These are phyloP conservation scores for Curvularia lunata DNA, from an alignment of 2,329 filamentous ascomycete genomes.

Conservation along the genomic window DNA sequence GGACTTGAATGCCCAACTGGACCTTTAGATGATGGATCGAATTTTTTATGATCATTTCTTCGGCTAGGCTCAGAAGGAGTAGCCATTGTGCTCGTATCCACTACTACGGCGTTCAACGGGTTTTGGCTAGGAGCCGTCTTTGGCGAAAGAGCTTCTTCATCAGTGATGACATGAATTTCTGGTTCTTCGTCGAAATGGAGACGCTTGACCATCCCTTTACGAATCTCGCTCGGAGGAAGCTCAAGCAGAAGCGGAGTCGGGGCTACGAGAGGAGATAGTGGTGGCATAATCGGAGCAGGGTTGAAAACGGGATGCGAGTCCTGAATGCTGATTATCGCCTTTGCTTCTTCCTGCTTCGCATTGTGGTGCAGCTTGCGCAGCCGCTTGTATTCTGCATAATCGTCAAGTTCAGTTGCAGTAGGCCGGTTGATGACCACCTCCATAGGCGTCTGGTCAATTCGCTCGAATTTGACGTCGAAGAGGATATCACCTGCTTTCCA, in stretches of 20 bases:
- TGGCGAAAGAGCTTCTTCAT: conserved; percentile 17
- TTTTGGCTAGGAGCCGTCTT: conserved; percentile 13
- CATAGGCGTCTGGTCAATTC: conserved; percentile 46
- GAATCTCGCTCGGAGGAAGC: conserved; percentile 5
- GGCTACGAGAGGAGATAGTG: neutral
- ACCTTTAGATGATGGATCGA: neutral
- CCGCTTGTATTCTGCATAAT: conserved; percentile 57
- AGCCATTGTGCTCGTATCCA: conserved; percentile 1
- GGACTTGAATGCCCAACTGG: neutral
- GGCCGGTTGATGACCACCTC: conserved; percentile 50
- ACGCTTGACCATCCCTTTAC: conserved; percentile 14
- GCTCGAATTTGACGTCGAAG: conserved; percentile 50
- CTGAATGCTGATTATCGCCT: neutral
- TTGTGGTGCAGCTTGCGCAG: conserved; percentile 38
- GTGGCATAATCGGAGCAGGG: conserved; percentile 18
- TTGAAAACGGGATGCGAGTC: conserved; percentile 13
- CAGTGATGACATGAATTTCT: neutral
- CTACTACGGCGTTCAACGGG: conserved; percentile 3
- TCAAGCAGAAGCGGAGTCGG: neutral
- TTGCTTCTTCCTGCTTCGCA: conserved; percentile 12
- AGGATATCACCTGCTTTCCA: conserved; percentile 38
- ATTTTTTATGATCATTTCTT: neutral
- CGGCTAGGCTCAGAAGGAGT: neutral
- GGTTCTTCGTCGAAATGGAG: conserved; percentile 18
- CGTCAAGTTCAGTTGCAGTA: conserved; percentile 54